phyloP scores from a whole-genome alignment of 2,329 filamentous ascomycete genomes.

The Ceratocystiopsis sp. region DNA sequence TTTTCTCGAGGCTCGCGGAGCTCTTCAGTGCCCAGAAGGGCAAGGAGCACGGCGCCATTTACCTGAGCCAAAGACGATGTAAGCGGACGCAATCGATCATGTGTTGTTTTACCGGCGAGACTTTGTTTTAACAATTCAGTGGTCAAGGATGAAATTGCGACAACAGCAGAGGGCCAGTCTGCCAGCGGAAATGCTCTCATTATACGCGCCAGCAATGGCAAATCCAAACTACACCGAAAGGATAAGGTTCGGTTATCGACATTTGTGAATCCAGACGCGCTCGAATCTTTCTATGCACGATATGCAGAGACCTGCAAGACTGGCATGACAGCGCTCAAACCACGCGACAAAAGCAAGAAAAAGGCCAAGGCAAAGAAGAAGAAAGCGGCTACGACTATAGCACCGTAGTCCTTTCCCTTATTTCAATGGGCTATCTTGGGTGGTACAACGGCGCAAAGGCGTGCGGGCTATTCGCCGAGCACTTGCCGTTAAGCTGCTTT shows the following conservation, averaged over 20 bases:
- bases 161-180: too few species aligned
- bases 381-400: slow-evolving; percentile 23
- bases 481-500: too few species aligned
- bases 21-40: slow-evolving; percentile 51
- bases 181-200: slow-evolving; percentile 30
- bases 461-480: too few species aligned
- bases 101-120: too few species aligned
- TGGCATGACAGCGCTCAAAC: slow-evolving; percentile 81
- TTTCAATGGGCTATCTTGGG: too few species aligned
- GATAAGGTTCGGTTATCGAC: slow-evolving; percentile 65
- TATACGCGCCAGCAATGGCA: slow-evolving; percentile 72
- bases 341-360: slow-evolving; percentile 77
- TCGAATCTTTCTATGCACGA: slow-evolving; percentile 65
- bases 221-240: slow-evolving; percentile 37
- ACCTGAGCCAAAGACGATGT: slow-evolving; percentile 63
- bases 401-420: background rate
- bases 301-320: slow-evolving; percentile 87
- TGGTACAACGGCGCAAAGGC: too few species aligned
- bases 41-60: slow-evolving; percentile 57
- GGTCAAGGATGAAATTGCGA: background rate
- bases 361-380: slow-evolving; percentile 64
- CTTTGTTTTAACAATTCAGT: slow-evolving; percentile 1
- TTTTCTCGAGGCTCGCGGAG: slow-evolving; percentile 51
- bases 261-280: slow-evolving; percentile 54
- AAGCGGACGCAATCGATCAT: slow-evolving; percentile 13